phyloP scores from a whole-genome alignment of 768 basidiomycete genomes.

The Russula sp. region DNA sequence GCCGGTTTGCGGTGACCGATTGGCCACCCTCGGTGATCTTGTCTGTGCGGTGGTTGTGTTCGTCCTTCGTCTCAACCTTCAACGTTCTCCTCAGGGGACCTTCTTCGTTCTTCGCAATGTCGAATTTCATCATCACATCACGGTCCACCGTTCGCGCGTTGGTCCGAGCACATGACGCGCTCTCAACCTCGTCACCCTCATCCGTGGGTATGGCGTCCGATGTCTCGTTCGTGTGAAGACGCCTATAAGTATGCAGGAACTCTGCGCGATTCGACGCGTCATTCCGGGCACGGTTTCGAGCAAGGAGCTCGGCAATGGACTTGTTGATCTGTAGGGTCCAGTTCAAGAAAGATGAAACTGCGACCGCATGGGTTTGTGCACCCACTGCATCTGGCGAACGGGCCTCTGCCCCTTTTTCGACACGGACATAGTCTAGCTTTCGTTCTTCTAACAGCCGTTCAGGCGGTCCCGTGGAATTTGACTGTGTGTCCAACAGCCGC shows the following conservation, averaged over 20 bases:
- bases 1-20: constrained; percentile 35
- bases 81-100: constrained; percentile 63
- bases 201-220: not conserved
- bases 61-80: constrained; percentile 26
- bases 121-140: constrained; percentile 78
- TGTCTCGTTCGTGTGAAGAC: constrained; percentile 29
- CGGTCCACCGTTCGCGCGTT: constrained; percentile 66
- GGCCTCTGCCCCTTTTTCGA: constrained; percentile 39
- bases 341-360: not conserved
- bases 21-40: constrained; percentile 22
- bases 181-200: constrained; percentile 28
- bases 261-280: constrained; percentile 72
- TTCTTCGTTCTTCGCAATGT: constrained; percentile 78
- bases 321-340: constrained; percentile 43
- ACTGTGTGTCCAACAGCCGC: constrained; percentile 22
- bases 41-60: not conserved
- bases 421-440: constrained; percentile 55
- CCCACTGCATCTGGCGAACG: constrained; percentile 55
- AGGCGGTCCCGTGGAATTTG: constrained; percentile 24
- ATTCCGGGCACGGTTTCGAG: constrained; percentile 61
- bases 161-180: constrained; percentile 59
- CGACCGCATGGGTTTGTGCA: constrained; percentile 10
- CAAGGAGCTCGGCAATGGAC: constrained; percentile 65
- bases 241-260: constrained; percentile 57
- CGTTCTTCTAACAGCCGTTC: constrained; percentile 50